Conservation (phyloP, 495 filamentous ascomycete species). For the Terfezia boudieri region DNA sequence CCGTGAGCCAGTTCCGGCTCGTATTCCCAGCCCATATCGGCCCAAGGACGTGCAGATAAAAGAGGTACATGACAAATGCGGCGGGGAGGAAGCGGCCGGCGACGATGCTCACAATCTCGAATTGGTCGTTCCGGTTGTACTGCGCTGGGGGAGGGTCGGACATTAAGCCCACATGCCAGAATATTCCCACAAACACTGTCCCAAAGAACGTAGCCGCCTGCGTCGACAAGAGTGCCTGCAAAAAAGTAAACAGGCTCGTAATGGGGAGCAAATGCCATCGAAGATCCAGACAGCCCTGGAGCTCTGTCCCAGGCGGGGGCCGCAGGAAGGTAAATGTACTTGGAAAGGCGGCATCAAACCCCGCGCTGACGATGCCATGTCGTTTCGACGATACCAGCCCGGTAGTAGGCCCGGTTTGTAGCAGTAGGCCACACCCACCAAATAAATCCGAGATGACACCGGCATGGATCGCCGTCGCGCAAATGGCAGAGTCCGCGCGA, state of each 20-base stretch:
- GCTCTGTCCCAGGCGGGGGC: slow-evolving; percentile 3
- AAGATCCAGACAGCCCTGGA: slow-evolving; percentile 37
- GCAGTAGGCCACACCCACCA: slow-evolving; percentile 57
- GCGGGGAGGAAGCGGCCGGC: slow-evolving; percentile 57
- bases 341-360: slow-evolving; percentile 58
- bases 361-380: slow-evolving; percentile 43
- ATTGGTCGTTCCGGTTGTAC: slow-evolving; percentile 8
- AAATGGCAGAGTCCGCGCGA: slow-evolving; percentile 65
- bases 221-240: slow-evolving; percentile 46
- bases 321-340: slow-evolving; percentile 43
- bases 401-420: slow-evolving; percentile 38
- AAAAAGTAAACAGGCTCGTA: slow-evolving; percentile 39
- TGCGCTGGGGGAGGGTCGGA: slow-evolving; percentile 46
- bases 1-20: slow-evolving; percentile 25
- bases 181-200: slow-evolving; percentile 46
- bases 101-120: slow-evolving; percentile 41
- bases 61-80: slow-evolving; percentile 47
- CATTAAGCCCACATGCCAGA: slow-evolving; percentile 56
- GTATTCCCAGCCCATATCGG: slow-evolving; percentile 19
- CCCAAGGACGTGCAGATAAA: slow-evolving; percentile 43
- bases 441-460: slow-evolving; percentile 42
- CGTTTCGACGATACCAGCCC: slow-evolving; percentile 31
- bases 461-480: slow-evolving; percentile 57
- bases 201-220: slow-evolving; percentile 50
- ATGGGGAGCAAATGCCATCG: slow-evolving; percentile 56